phyloP scores from a whole-genome alignment of 2,329 filamentous ascomycete species.

The Talaromyces islandicus region DNA sequence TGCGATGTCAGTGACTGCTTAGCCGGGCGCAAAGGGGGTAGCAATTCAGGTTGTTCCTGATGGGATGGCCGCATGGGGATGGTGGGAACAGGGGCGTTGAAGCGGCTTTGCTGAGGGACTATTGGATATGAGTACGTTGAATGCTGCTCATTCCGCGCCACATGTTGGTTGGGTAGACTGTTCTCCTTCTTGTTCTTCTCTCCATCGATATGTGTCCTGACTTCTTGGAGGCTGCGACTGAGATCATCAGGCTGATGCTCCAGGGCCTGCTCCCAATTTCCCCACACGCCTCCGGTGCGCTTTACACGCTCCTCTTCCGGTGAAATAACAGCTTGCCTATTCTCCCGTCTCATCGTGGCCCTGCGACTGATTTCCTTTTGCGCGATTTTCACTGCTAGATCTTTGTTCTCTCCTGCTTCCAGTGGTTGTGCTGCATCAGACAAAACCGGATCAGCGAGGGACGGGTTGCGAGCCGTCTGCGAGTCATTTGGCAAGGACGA shows the following conservation, averaged over 20 bases:
- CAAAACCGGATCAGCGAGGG: constrained; percentile 52
- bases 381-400: constrained; percentile 71
- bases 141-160: constrained; percentile 11
- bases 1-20: constrained; percentile 22
- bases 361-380: constrained; percentile 65
- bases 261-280: constrained; percentile 45
- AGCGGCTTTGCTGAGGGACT: constrained; percentile 31
- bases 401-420: constrained; percentile 64
- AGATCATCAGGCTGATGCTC: constrained; percentile 39
- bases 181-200: constrained; percentile 4
- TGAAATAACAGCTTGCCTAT: constrained; percentile 52
- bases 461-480: constrained; percentile 13
- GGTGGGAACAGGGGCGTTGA: constrained; percentile 19
- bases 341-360: constrained; percentile 55
- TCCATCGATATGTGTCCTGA: constrained; percentile 25
- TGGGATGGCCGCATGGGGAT: constrained; percentile 13
- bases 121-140: constrained; percentile 38
- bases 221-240: constrained; percentile 47
- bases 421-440: constrained; percentile 55
- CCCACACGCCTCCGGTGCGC: constrained; percentile 49
- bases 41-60: constrained; percentile 13
- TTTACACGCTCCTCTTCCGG: constrained; percentile 54
- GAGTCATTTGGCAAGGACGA: constrained; percentile 9
- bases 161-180: constrained; percentile 12
- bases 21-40: constrained; percentile 34